Base-by-base conservation (phyloP, 148 eudicot genomes). In the Agrostemma githago region DNA sequence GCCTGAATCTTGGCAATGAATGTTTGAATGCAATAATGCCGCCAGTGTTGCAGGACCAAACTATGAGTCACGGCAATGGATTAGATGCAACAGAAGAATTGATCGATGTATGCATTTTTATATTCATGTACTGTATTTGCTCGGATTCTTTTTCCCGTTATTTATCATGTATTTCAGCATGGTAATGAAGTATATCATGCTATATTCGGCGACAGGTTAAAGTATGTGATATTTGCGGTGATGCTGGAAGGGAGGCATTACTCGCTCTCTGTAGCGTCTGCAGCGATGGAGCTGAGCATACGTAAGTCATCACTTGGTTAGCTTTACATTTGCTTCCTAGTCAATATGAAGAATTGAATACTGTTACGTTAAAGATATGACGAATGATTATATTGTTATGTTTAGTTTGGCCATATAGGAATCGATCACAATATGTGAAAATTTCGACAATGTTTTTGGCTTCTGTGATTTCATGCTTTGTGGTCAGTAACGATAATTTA, bases 141-240 rank as follows among this genome's bases (percentile, higher is more conserved):
- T 15, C 12, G 5, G 2, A 20, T 26, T 60, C 7, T 4, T 70
- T 73, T 11, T 39, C 5, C 19, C 10, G 20, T 56, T 53, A 26
- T 26, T 20, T 51, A 4, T 44, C 14, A 59, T 37, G 16, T 15
- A 11, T n/a, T 57, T 5, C 20, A 59, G 34, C 64, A 51, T 21
- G 10, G 64, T 42, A 63, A 34, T 34, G 60, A 80, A 53, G 72
- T 61, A 54, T 74, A 12, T 54, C 39, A 21, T 77, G 54, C 51
- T 71, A 53, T 34, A 62, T 79, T 5, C 12, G 65, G 19, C 34
- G 51, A 61, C 78, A 84, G 87, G 87, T 84, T 37, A 73, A 81
- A 66, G 80, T 84, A 62, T 84, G 87, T 71, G 87, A 84, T 74
- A 84, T 82, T 44, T 84, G 87, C 15, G 87, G 87, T 68, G 87